Base-by-base conservation (phyloP, 2,329 filamentous ascomycete genomes). In the Gremmenia infestans region DNA sequence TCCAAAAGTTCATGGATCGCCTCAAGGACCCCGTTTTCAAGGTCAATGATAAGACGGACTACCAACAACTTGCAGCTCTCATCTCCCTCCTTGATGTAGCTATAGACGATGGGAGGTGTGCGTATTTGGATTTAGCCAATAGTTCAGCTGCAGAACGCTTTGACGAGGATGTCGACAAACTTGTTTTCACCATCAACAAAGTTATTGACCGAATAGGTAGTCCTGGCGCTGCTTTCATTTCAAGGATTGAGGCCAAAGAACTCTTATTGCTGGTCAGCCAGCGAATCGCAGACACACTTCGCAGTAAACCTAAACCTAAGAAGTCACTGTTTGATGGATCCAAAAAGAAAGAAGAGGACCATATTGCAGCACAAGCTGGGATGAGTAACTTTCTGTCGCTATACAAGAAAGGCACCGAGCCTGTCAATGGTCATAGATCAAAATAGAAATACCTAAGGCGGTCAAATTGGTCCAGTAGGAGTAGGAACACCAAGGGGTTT, bases 191-290 rank as follows among this genome's bases (percentile, higher is more conserved):
- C 36, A 75, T 95, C 51, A 82, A 85, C 60, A 69, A 72, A 15
- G 73, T 85, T 35, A 22, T 78, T 77, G 71, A 74, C 76, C 55
- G 79, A 79, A 95, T 96, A 65, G 80, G 86, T 56, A 89, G 91
- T 65, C 80, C 85, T 1, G 89, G 89, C 42, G 87, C 89, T 46
- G 83, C 83, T 22, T 83, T 88, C 64, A 77, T 94, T 56, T 80
- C 81, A 15, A 81, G 88, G 32, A 87, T 89, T 32, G 85, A 95
- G 66, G 84, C 88, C 12, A 96, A 96, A 72, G 84, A 85, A 53
- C 78, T 80, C 11, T 77, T 96, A 40, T 88, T 95, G 65, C 80
- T 85, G 55, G 74, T 96, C n/a, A 80, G 86, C 56, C 84, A 88
- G 65, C 82, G 92, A 54, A 76, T 97, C 14, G 73, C 84, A 48